These are phyloP conservation scores for Loxodes magnus DNA, from an alignment of 73 alveolate species.

Conservation along the genomic window DNA sequence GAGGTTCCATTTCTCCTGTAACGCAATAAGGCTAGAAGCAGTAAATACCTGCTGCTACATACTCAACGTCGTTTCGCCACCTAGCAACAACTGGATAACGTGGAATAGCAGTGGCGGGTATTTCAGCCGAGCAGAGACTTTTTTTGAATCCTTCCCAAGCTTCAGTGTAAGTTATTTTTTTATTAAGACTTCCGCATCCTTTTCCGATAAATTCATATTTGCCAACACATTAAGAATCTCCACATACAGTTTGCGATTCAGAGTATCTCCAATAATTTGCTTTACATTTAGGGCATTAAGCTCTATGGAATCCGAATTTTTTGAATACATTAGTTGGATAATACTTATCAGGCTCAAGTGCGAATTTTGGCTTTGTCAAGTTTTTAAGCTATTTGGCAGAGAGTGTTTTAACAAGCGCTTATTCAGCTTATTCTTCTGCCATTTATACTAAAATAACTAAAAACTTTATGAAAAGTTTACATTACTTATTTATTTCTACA, in stretches of 20 bases:
- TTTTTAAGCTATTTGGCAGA: too few species aligned
- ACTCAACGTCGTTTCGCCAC: conserved; percentile 98
- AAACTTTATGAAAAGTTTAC: too few species aligned
- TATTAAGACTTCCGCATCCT: conserved; percentile 79
- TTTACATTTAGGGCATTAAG: conserved; percentile 36
- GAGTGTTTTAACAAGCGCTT: too few species aligned
- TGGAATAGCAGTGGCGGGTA: conserved; percentile 84
- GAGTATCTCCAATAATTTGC: conserved; percentile 86
- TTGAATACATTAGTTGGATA: conserved; percentile 63
- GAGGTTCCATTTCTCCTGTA: conserved; percentile 98
- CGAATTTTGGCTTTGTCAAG: conserved; percentile 84
- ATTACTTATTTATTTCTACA: too few species aligned
- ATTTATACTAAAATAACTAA: too few species aligned
- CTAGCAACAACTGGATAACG: conserved; percentile 97
- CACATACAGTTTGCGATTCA: conserved; percentile 74
- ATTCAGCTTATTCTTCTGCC: too few species aligned
- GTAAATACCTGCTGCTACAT: conserved; percentile 97
- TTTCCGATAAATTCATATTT: conserved; percentile 87
- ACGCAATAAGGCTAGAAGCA: conserved; percentile 98
- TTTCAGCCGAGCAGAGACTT: conserved; percentile 73
- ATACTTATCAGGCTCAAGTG: conserved; percentile 75
- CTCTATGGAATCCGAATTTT: conserved; percentile 33
- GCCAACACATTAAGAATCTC: conserved; percentile 95
- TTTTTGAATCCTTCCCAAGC: conserved; percentile 94
- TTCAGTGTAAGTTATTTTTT: conserved; percentile 81